A percentile compares a stretch with the other conserved stretches of the same genome.
Conservation (phyloP, 768 basidiomycete genomes). For the Tulasnella sp. region DNA sequence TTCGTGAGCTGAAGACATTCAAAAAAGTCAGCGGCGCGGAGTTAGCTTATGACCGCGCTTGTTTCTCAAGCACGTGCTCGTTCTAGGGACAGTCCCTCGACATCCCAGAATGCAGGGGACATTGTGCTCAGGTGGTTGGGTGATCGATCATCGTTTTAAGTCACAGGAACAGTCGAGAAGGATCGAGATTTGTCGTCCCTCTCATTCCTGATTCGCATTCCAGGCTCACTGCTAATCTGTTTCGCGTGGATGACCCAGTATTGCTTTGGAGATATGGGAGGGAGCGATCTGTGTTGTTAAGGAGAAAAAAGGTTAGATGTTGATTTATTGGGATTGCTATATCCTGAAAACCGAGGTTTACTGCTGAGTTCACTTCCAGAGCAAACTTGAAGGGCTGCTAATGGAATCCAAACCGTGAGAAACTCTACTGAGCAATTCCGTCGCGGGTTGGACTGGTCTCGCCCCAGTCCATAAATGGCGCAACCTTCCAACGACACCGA, state of each 20-base stretch:
- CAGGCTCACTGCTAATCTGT: too few relatives aligned
- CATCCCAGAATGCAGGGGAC: too few relatives aligned
- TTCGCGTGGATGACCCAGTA: too few relatives aligned
- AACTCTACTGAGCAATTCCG: background rate
- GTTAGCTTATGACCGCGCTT: background rate
- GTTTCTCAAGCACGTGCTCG: background rate
- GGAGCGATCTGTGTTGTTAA: background rate
- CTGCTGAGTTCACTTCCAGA: background rate
- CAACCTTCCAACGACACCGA: constrained; percentile 39
- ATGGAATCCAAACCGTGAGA: background rate
- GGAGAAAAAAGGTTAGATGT: too few relatives aligned
- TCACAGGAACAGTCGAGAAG: too few relatives aligned
- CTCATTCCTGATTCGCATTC: too few relatives aligned
- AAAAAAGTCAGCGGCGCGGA: background rate
- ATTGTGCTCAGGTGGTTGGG: too few relatives aligned
- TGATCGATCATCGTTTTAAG: too few relatives aligned
- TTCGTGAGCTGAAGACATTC: background rate
- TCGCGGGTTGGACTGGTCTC: constrained; percentile 2
- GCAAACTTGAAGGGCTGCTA: background rate
- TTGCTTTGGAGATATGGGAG: too few relatives aligned
- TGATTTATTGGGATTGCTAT: background rate
- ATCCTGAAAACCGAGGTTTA: background rate
- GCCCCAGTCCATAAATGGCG: constrained; percentile 15
- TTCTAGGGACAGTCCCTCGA: background rate
- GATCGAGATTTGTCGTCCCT: too few relatives aligned